A percentile compares a stretch with the other conserved stretches of the same genome.
phyloP scores from a whole-genome alignment of 208 protist species.

The Acanthamoeba quina region DNA sequence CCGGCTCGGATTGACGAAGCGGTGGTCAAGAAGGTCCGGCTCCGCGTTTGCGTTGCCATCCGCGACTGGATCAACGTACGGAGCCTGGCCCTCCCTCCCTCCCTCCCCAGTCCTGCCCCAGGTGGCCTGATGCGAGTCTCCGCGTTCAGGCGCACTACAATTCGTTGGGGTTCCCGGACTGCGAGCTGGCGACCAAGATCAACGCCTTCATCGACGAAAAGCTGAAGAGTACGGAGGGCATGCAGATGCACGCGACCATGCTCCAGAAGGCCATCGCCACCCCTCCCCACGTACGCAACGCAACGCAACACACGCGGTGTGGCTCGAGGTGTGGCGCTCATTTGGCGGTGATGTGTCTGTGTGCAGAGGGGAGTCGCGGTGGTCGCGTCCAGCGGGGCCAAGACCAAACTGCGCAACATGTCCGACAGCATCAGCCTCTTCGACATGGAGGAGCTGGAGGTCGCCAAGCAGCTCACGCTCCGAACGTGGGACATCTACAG shows the following conservation, averaged over 20 bases:
- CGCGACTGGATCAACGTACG: conserved; percentile 56
- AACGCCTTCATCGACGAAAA: conserved; percentile 44
- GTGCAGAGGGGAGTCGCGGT: not conserved
- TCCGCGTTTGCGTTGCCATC: conserved; percentile 56
- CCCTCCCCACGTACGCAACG: conserved; percentile 23
- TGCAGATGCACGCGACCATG: conserved; percentile 27
- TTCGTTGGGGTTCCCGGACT: conserved; percentile 35
- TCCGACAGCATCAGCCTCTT: conserved; percentile 59
- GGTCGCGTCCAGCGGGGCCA: not conserved
- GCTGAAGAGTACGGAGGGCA: not conserved
- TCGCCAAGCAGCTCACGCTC: conserved; percentile 42
- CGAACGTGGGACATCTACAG: conserved; percentile 42
- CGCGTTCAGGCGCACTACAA: conserved; percentile 16
- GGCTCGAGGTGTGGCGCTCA: not conserved
- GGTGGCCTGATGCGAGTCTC: not conserved
- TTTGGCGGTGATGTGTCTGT: too few relatives aligned
- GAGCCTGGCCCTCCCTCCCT: not conserved
- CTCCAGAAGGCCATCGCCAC: conserved; percentile 60
- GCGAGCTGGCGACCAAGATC: conserved; percentile 9
- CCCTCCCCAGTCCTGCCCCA: not conserved
- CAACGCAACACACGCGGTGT: not conserved
- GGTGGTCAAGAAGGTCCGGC: conserved; percentile 26
- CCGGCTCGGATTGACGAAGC: conserved; percentile 2
- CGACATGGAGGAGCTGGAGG: conserved; percentile 58
- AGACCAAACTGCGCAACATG: conserved; percentile 61